Conservation (phyloP, 192 early-diverging fungal species). For the Gonapodya prolifera region DNA sequence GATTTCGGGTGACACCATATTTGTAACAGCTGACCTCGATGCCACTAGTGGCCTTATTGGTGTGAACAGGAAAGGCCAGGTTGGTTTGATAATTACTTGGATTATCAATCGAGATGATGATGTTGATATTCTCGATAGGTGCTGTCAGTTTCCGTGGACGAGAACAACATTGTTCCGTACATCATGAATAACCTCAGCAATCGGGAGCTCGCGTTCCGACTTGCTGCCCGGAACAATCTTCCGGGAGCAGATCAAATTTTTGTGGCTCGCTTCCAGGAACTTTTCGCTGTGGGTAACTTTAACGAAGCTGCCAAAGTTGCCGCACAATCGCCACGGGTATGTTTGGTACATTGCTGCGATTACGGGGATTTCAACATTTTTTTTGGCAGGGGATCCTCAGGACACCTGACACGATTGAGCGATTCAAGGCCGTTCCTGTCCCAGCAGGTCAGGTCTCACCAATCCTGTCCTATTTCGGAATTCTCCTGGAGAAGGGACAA, state of each 20-base stretch:
- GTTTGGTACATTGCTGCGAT: not conserved
- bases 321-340: conserved; percentile 76
- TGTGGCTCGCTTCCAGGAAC: conserved; percentile 77
- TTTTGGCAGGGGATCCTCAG: conserved; percentile 70
- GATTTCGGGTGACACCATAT: conserved; percentile 95
- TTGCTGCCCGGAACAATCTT: conserved; percentile 80
- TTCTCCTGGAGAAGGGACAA: conserved; percentile 83
- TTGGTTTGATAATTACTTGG: conserved; percentile 11
- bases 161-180: conserved; percentile 81
- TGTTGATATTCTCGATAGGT: conserved; percentile 40
- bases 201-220: conserved; percentile 73
- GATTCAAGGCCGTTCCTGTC: conserved; percentile 74
- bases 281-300: conserved; percentile 63
- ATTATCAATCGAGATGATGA: not conserved
- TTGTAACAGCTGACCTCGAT: conserved; percentile 86
- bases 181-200: conserved; percentile 73
- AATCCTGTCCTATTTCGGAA: conserved; percentile 95
- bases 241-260: conserved; percentile 90
- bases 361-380: not conserved
- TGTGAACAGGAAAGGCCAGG: conserved; percentile 92
- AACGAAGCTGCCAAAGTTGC: conserved; percentile 89
- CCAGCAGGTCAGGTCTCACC: conserved; percentile 70
- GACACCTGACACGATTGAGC: conserved; percentile 86
- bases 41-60: conserved; percentile 78
- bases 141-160: conserved; percentile 85